Conservation (phyloP, 1,284 basidiomycete species). For the Austroboletus niveus region DNA sequence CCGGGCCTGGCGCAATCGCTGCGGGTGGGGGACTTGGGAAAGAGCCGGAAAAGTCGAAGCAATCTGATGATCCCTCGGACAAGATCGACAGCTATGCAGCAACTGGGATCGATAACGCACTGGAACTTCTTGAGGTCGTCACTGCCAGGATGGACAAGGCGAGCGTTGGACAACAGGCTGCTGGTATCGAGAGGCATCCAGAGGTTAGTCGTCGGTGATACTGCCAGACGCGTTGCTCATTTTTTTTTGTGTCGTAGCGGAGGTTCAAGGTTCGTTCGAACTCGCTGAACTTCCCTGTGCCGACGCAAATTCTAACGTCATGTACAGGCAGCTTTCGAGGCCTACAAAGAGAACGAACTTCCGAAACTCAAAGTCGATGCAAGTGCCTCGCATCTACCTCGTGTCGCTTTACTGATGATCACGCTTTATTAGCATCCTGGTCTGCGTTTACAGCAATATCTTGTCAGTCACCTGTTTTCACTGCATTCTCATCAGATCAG, state of each 20-base stretch:
- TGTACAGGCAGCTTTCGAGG: constrained; percentile 80
- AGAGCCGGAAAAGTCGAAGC: constrained; percentile 28
- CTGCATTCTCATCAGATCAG: constrained; percentile 10
- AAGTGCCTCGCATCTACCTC: constrained; percentile 15
- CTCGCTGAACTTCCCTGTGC: not conserved
- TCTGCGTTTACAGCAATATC: constrained; percentile 82
- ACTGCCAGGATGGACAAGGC: constrained; percentile 93
- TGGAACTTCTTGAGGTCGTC: constrained; percentile 88
- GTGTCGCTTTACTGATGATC: constrained; percentile 12
- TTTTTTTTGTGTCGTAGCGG: constrained; percentile 45
- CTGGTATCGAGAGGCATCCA: constrained; percentile 87
- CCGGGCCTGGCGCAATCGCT: constrained; percentile 75
- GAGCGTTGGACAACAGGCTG: constrained; percentile 80
- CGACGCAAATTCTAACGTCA: constrained; percentile 4
- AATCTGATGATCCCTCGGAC: constrained; percentile 21
- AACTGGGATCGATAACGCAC: constrained; percentile 87
- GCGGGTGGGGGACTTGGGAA: constrained; percentile 56
- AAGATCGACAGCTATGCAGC: constrained; percentile 74
- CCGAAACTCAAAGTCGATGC: constrained; percentile 78
- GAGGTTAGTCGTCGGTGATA: constrained; percentile 60
- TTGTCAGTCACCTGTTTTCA: constrained; percentile 42
- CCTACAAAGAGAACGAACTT: constrained; percentile 87
- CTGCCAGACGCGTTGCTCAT: constrained; percentile 5
- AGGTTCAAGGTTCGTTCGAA: constrained; percentile 68
- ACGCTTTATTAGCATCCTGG: constrained; percentile 64